Evolutionary conservation across 164 flowering plant species (phyloP).

Genomic region (Dillenia suffruticosa): DNA sequence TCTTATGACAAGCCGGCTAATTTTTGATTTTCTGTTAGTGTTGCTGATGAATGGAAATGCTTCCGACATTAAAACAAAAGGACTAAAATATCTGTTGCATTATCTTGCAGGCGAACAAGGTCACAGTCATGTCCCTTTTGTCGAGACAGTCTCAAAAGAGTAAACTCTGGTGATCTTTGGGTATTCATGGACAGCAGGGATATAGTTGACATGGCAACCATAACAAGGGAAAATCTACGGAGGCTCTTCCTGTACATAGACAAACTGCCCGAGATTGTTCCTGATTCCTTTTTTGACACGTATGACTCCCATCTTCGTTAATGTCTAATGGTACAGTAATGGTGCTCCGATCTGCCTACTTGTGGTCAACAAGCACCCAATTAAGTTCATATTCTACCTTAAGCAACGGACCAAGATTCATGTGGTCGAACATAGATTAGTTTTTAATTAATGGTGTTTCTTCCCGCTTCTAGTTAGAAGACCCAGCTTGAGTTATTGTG

Average conservation of each 20-base stretch:
- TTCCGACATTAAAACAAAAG: not conserved
- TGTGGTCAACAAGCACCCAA: conserved; percentile 2
- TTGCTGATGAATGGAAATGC: not conserved
- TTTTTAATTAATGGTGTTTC: not conserved
- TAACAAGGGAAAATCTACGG: conserved; percentile 61
- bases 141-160: conserved; percentile 74
- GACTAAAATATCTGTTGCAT: conserved; percentile 1
- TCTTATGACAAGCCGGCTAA: not conserved
- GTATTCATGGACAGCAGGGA: conserved; percentile 60
- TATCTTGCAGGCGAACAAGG: conserved; percentile 54
- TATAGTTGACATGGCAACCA: conserved; percentile 48
- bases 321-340: conserved; percentile 3
- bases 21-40: not conserved
- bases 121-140: conserved; percentile 89
- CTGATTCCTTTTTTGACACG: conserved; percentile 45
- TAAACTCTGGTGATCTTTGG: conserved; percentile 82
- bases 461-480: conserved; percentile 18
- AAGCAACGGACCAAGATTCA: not conserved
- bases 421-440: conserved; percentile 4
- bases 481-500: conserved; percentile 18
- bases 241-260: conserved; percentile 77
- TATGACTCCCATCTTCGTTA: conserved; percentile 35
- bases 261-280: conserved; percentile 63
- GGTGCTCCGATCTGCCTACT: not conserved
- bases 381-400: not conserved